phyloP scores from a whole-genome alignment of 768 basidiomycete species.

The Tricholoma sp. region DNA sequence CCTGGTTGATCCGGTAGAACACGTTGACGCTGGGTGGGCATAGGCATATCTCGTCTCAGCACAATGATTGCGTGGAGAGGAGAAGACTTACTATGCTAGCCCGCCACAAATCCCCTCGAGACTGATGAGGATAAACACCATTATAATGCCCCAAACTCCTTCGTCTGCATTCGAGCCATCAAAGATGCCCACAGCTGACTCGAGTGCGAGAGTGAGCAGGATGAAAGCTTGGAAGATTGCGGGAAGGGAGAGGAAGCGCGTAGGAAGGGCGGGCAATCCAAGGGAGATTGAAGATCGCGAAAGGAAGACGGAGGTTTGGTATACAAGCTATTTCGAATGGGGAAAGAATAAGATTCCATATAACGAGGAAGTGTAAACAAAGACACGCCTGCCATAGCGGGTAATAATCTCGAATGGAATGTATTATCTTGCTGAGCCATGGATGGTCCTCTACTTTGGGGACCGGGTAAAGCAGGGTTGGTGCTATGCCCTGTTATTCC shows the following conservation, averaged over 20 bases:
- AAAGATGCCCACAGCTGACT: constrained; percentile 69
- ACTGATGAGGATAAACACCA: constrained; percentile 75
- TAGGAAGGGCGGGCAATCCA: constrained; percentile 75
- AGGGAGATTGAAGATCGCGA: constrained; percentile 89
- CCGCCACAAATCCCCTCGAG: constrained; percentile 93
- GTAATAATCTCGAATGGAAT: constrained; percentile 76
- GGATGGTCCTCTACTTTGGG: constrained; percentile 46
- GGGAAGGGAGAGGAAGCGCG: constrained; percentile 64
- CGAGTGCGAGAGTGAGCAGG: constrained; percentile 54
- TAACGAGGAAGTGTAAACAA: neutral
- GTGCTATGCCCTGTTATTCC: constrained; percentile 57
- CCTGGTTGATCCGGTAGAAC: constrained; percentile 80
- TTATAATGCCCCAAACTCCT: constrained; percentile 43
- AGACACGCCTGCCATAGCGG: constrained; percentile 69
- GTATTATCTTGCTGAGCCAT: constrained; percentile 59
- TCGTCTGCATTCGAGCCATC: constrained; percentile 25
- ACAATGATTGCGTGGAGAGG: neutral
- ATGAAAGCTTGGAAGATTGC: constrained; percentile 68
- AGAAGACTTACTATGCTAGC: constrained; percentile 70
- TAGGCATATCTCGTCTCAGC: neutral
- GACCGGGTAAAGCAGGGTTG: constrained; percentile 71
- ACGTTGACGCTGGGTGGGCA: constrained; percentile 63
- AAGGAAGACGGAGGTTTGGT: constrained; percentile 88
- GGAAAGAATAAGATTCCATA: neutral
- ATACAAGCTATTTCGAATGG: constrained; percentile 52